Evolutionary conservation across 805 yeast genomes (phyloP).

Genomic region (Candida golubevii): DNA sequence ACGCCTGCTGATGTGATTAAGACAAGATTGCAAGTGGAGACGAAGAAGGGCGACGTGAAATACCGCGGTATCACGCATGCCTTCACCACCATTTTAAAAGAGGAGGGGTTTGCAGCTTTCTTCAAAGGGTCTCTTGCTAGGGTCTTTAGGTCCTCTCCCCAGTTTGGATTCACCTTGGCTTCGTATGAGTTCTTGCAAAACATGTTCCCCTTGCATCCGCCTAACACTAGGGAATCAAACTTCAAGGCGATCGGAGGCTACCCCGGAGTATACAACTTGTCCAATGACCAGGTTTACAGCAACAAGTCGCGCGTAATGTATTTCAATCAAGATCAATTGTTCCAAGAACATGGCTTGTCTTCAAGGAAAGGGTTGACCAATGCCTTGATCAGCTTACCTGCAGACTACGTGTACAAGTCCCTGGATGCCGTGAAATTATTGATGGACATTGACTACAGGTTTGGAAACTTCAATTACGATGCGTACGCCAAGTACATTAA

Average conservation of each 20-base stretch:
- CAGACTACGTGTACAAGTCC: slow-evolving; percentile 50
- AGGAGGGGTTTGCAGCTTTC: slow-evolving; percentile 82
- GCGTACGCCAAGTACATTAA: slow-evolving; percentile 41
- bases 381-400: slow-evolving; percentile 40
- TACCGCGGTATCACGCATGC: slow-evolving; percentile 80
- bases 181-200: slow-evolving; percentile 88
- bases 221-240: slow-evolving; percentile 39
- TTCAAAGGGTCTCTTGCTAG: slow-evolving; percentile 97
- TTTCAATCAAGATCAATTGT: slow-evolving; percentile 36
- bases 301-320: slow-evolving; percentile 32
- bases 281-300: slow-evolving; percentile 38
- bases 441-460: slow-evolving; percentile 59
- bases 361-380: slow-evolving; percentile 26
- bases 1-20: slow-evolving; percentile 97
- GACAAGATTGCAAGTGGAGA: slow-evolving; percentile 86
- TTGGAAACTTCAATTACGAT: slow-evolving; percentile 49
- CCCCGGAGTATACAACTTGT: slow-evolving; percentile 43
- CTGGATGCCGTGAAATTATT: slow-evolving; percentile 59
- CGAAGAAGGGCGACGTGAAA: slow-evolving; percentile 69
- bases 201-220: slow-evolving; percentile 64
- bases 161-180: slow-evolving; percentile 96
- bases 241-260: slow-evolving; percentile 42
- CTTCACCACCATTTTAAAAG: slow-evolving; percentile 62
- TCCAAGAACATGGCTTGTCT: slow-evolving; percentile 26
- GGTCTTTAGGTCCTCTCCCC: slow-evolving; percentile 92